phyloP scores from a whole-genome alignment of 1,284 basidiomycete genomes.

The Omphalotus olearius region DNA sequence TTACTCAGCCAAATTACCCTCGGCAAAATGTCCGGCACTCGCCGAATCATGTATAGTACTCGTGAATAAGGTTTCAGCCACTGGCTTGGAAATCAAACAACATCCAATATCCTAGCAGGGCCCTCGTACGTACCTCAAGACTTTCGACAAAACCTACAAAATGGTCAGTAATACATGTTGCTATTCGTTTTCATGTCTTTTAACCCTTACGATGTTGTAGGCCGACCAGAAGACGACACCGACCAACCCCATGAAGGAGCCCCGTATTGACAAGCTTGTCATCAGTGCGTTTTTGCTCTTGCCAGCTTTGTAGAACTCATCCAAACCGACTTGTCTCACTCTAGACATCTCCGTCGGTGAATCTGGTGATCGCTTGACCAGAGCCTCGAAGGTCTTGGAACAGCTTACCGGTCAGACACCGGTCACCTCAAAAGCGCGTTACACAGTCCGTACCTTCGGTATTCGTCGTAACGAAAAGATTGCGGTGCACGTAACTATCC shows the following conservation, averaged over 20 bases:
- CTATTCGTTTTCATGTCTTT: constrained; percentile 11
- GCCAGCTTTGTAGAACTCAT: background rate
- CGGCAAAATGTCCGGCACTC: too few species aligned
- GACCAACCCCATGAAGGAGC: constrained; percentile 94
- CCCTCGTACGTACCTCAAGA: constrained; percentile 1
- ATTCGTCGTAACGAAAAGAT: constrained; percentile 99
- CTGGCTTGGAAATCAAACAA: background rate
- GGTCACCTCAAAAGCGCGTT: constrained; percentile 98
- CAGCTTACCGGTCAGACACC: constrained; percentile 99
- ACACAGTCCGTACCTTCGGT: constrained; percentile 98
- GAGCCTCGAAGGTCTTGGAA: constrained; percentile 99
- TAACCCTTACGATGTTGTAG: constrained; percentile 34
- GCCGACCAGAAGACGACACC: constrained; percentile 88
- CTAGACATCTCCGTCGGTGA: constrained; percentile 99
- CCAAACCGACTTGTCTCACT: constrained; percentile 1
- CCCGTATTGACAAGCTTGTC: constrained; percentile 98
- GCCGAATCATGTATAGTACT: background rate
- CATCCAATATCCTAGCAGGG: background rate
- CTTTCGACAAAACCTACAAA: constrained; percentile 7
- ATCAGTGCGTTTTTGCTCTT: constrained; percentile 83
- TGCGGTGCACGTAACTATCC: constrained; percentile 98
- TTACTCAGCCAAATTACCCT: too few species aligned
- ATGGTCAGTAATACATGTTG: constrained; percentile 30
- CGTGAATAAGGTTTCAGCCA: background rate
- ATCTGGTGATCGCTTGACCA: constrained; percentile 98